phyloP scores from a whole-genome alignment of 2,329 filamentous ascomycete species.

The Exophiala spinifera region DNA sequence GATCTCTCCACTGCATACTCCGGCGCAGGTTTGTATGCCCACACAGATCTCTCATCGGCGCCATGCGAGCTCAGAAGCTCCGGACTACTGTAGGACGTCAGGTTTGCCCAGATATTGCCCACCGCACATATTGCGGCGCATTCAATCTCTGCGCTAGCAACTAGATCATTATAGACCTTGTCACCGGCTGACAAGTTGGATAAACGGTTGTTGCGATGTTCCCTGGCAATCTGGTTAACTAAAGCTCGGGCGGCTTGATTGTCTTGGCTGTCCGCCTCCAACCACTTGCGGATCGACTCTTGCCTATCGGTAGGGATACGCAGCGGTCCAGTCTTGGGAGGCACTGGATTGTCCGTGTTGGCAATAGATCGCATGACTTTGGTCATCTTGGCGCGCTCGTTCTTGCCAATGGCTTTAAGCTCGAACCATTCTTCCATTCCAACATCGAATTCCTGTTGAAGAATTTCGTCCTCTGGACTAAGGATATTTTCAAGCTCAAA shows the following conservation, averaged over 20 bases:
- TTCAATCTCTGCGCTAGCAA: slow-evolving; percentile 13
- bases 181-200: not conserved
- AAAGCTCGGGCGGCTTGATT: slow-evolving; percentile 5
- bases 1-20: slow-evolving; percentile 26
- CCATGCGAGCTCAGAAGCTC: not conserved
- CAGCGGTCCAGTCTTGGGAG: not conserved
- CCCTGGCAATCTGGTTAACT: slow-evolving; percentile 16
- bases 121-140: slow-evolving; percentile 19
- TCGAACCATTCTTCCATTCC: slow-evolving; percentile 20
- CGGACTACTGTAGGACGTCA: slow-evolving; percentile 9
- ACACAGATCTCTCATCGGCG: not conserved
- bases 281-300: slow-evolving; percentile 4
- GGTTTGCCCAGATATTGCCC: slow-evolving; percentile 22
- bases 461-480: not conserved
- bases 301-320: not conserved
- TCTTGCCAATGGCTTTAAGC: slow-evolving; percentile 17
- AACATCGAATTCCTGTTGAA: slow-evolving; percentile 21
- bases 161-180: not conserved
- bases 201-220: slow-evolving; percentile 5
- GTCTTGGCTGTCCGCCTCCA: not conserved
- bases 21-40: slow-evolving; percentile 22
- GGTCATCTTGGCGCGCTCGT: slow-evolving; percentile 19
- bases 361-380: slow-evolving; percentile 14
- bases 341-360: slow-evolving; percentile 7
- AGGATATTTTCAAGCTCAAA: not conserved